Percentiles rank a stretch among this genome's conserved stretches.
Evolutionary conservation across 441 rosid species (phyloP).

Genomic region (Theobroma grandiflorum): DNA sequence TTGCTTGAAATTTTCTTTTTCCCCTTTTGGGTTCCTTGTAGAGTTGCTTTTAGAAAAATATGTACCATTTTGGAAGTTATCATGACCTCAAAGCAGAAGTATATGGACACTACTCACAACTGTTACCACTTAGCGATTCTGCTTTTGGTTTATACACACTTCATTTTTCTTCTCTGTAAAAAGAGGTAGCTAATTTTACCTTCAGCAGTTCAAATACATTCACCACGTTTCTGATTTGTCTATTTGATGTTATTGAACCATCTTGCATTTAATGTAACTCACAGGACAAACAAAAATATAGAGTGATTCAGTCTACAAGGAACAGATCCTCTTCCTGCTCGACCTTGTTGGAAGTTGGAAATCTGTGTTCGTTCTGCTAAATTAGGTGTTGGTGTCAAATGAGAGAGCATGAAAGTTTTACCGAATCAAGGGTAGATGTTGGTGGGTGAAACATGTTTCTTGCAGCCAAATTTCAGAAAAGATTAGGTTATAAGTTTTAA

Average conservation of each 20-base stretch:
- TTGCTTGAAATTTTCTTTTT: conserved; percentile 36
- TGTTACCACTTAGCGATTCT: conserved; percentile 22
- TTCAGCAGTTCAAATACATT: conserved; percentile 28
- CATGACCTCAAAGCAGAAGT: conserved; percentile 40
- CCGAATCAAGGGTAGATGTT: background rate
- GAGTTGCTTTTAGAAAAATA: conserved; percentile 51
- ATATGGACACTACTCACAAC: conserved; percentile 22
- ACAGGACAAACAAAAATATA: background rate
- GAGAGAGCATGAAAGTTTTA: too few species aligned
- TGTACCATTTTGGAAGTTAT: conserved; percentile 44
- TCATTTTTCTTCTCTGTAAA: conserved; percentile 49
- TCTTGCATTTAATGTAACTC: background rate
- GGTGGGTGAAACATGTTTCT: background rate
- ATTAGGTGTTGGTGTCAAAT: too few species aligned
- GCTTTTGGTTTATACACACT: conserved; percentile 42
- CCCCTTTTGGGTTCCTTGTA: conserved; percentile 43
- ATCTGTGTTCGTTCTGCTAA: too few species aligned
- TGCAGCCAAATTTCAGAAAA: background rate
- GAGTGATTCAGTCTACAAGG: background rate
- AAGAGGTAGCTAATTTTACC: conserved; percentile 25
- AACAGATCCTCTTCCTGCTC: background rate
- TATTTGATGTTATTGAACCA: conserved; percentile 6
- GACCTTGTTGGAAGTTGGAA: background rate
- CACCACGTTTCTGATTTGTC: background rate
- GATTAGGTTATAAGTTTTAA: background rate